Evolutionary conservation across 192 early-diverging fungal species (phyloP).

Genomic region (Coemansia sp.): DNA sequence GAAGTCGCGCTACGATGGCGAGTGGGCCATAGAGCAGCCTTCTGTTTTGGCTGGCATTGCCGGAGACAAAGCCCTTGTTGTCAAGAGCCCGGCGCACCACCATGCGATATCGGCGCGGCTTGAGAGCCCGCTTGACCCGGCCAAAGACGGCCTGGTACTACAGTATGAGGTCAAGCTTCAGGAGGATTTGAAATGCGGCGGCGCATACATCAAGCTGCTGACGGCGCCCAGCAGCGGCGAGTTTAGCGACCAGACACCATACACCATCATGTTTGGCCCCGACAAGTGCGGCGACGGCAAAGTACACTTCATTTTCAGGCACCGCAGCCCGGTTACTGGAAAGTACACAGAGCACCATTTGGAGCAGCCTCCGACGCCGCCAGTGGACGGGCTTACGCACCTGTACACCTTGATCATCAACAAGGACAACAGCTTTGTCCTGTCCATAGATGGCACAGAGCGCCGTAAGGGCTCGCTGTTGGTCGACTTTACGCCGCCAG

Average conservation of each 20-base stretch:
- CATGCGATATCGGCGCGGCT: constrained; percentile 84
- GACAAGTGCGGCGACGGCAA: constrained; percentile 94
- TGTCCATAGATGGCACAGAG: constrained; percentile 70
- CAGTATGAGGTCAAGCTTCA: constrained; percentile 89
- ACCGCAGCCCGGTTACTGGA: constrained; percentile 81
- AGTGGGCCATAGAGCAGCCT: constrained; percentile 80
- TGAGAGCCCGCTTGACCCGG: constrained; percentile 66
- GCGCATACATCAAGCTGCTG: constrained; percentile 89
- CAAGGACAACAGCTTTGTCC: constrained; percentile 76
- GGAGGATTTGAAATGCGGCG: constrained; percentile 69
- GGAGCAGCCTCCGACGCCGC: constrained; percentile 64
- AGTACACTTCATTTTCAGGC: constrained; percentile 90
- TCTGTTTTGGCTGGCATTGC: constrained; percentile 55
- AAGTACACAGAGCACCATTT: constrained; percentile 85
- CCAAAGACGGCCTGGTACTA: constrained; percentile 70
- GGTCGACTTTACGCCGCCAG: constrained; percentile 74
- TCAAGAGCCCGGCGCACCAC: constrained; percentile 76
- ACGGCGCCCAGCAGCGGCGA: constrained; percentile 51
- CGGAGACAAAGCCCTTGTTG: constrained; percentile 75
- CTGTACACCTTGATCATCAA: constrained; percentile 84
- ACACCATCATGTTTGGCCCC: constrained; percentile 91
- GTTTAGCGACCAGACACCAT: constrained; percentile 82
- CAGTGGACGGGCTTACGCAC: constrained; percentile 61
- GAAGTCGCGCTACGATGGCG: constrained; percentile 59
- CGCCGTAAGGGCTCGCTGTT: constrained; percentile 68